Percentiles rank a stretch among this genome's conserved stretches.
Evolutionary conservation across 169 alveolate genomes (phyloP).

Genomic region (Cryptosporidium ubiquitum): DNA sequence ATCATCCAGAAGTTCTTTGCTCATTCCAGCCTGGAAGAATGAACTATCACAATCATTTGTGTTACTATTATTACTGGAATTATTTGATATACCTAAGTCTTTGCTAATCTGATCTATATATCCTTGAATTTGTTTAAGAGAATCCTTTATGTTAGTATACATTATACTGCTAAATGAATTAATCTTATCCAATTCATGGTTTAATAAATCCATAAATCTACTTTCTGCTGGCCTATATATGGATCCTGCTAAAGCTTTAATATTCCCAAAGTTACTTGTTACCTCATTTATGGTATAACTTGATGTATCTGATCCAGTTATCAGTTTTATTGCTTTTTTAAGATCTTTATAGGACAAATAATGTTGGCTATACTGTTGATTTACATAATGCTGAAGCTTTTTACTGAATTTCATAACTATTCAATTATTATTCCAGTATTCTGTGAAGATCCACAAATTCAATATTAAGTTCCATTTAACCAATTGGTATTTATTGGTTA

Average conservation of each 20-base stretch:
- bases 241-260: slow-evolving; percentile 80
- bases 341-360: slow-evolving; percentile 83
- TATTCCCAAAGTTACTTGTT: slow-evolving; percentile 79
- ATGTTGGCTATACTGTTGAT: slow-evolving; percentile 76
- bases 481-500: not conserved
- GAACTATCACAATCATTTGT: not conserved
- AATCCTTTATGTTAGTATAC: slow-evolving; percentile 47
- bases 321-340: slow-evolving; percentile 80
- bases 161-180: slow-evolving; percentile 76
- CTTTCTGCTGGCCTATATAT: slow-evolving; percentile 83
- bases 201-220: slow-evolving; percentile 82
- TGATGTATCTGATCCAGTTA: slow-evolving; percentile 83
- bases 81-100: not conserved
- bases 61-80: not conserved
- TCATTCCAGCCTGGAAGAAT: slow-evolving; percentile 12
- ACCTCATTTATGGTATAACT: slow-evolving; percentile 81
- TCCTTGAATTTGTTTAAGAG: slow-evolving; percentile 39
- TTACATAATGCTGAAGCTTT: slow-evolving; percentile 78
- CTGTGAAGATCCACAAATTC: not conserved
- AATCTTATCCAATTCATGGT: slow-evolving; percentile 81
- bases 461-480: not conserved
- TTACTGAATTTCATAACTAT: slow-evolving; percentile 81
- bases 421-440: not conserved
- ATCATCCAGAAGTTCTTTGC: slow-evolving; percentile 50
- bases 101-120: slow-evolving; percentile 18